Base-by-base conservation (phyloP, 805 yeast genomes). In the Candida yuanshanica region DNA sequence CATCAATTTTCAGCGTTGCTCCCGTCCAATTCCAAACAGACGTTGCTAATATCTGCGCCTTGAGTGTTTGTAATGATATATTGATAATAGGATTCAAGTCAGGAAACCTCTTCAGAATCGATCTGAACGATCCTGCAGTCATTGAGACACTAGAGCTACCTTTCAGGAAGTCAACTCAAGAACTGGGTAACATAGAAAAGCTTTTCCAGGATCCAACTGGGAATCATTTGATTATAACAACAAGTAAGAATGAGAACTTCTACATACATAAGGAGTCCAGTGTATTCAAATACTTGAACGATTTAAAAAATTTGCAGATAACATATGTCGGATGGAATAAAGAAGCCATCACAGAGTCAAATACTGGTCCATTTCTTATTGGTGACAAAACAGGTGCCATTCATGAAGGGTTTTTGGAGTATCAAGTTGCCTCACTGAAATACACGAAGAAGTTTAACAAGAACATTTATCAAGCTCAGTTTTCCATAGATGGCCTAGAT, bases 71-170 rank as follows among this genome's bases (percentile, higher is more conserved):
- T 18, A 66, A 69, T 44, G 83, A 83, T 50, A 60, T 74, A 6
- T 69, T 84, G 31, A 70, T 74, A 42, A 62, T 83, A 36, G 76
- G 81, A 0, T 64, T 79, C 42, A 64, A 64, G 37, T 60, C 70
- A 8, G 81, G 83, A 1, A 53, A 68, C 13, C 60, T 84, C n/a
- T 75, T 75, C 48, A 61, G 83, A n/a, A 82, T 85, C 24, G 79
- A 83, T 50, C 62, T 84, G 47, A 79, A 77, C 38, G 69, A 69
- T 37, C 93, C 93, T 1, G 77, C 81, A 26, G 67, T 66, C 7
- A 80, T 84, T 5, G 70, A 68, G 33, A 62, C 59, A 20, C 53
- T 68, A n/a, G 59, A 57, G 11, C 44, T 70, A 2, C 63, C 73
- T 0, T 43, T 41, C 38, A 56, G 51, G 43, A 49, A 50, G 38